Conservation (phyloP, 768 basidiomycete species). For the Boletus edulis region DNA sequence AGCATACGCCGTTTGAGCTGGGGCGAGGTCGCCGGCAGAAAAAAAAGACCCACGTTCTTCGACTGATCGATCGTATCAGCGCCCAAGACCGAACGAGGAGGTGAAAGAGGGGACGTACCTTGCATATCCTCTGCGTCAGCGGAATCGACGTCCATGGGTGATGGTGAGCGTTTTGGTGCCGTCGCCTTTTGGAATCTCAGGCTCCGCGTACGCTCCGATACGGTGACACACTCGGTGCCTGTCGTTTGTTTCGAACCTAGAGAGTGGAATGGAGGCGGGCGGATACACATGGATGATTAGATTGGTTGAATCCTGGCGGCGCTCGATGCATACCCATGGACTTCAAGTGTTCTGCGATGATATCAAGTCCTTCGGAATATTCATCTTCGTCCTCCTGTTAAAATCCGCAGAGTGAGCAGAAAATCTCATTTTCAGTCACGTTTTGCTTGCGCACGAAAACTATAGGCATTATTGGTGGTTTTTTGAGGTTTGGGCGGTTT, state of each 20-base stretch:
- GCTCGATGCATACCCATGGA: constrained; percentile 18
- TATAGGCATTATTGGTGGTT: constrained; percentile 11
- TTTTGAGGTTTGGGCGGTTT: constrained; percentile 11
- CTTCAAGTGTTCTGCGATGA: constrained; percentile 6
- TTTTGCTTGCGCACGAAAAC: constrained; percentile 18
- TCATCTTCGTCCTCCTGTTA: constrained; percentile 26
- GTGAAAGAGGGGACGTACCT: constrained; percentile 8
- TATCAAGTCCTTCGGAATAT: constrained; percentile 16
- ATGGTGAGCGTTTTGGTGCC: constrained; percentile 10
- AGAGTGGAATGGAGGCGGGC: neutral
- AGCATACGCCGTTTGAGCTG: neutral
- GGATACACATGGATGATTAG: neutral
- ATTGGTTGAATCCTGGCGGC: neutral
- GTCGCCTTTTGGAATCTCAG: constrained; percentile 10
- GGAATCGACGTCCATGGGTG: constrained; percentile 24
- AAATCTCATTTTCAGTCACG: neutral
- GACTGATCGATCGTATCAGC: constrained; percentile 12
- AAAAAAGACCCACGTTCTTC: constrained; percentile 11
- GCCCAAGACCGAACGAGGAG: neutral
- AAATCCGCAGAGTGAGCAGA: neutral
- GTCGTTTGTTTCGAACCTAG: constrained; percentile 7
- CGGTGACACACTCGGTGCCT: constrained; percentile 13
- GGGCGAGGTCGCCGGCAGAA: neutral
- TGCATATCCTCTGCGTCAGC: constrained; percentile 8
- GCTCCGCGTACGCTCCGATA: constrained; percentile 24